Evolutionary conservation across 768 basidiomycete genomes (phyloP).

Genomic region (Tricholoma hemisulphureum): DNA sequence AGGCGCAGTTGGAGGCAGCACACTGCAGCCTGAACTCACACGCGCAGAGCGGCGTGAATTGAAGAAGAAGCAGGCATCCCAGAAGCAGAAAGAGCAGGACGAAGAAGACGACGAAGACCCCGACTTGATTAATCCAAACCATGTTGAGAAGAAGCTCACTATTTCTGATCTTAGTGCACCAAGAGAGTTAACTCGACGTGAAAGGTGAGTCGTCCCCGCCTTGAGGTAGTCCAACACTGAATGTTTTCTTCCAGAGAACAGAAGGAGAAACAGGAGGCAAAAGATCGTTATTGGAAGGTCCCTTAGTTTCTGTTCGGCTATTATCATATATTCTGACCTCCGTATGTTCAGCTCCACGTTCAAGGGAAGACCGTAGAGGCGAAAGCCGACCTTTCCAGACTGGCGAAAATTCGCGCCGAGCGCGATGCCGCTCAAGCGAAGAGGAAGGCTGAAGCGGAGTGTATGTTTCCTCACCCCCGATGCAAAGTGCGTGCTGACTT

Average conservation of each 20-base stretch:
- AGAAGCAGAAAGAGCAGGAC: slow-evolving; percentile 37
- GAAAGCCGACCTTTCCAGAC: slow-evolving; percentile 81
- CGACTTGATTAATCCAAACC: slow-evolving; percentile 79
- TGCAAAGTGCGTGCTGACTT: not conserved
- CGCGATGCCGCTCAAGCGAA: slow-evolving; percentile 86
- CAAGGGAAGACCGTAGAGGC: slow-evolving; percentile 91
- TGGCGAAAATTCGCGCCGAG: slow-evolving; percentile 82
- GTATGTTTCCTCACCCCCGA: slow-evolving; percentile 37
- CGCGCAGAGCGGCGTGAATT: slow-evolving; percentile 73
- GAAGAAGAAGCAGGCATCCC: slow-evolving; percentile 75
- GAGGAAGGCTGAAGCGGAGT: slow-evolving; percentile 85
- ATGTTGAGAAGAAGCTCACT: slow-evolving; percentile 68
- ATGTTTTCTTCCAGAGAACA: slow-evolving; percentile 59
- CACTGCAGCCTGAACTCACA: slow-evolving; percentile 54
- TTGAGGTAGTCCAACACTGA: not conserved
- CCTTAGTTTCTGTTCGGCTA: slow-evolving; percentile 5
- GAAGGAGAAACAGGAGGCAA: slow-evolving; percentile 88
- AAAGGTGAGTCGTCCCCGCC: slow-evolving; percentile 44
- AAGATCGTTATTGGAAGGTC: slow-evolving; percentile 87
- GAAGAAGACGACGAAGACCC: slow-evolving; percentile 60
- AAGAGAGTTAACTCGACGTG: slow-evolving; percentile 59
- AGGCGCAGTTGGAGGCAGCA: slow-evolving; percentile 25
- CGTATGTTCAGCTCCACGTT: slow-evolving; percentile 52
- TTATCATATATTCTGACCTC: not conserved
- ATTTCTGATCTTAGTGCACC: slow-evolving; percentile 72